phyloP scores from a whole-genome alignment of 2,329 filamentous ascomycete species.

The Fusarium sp. region DNA sequence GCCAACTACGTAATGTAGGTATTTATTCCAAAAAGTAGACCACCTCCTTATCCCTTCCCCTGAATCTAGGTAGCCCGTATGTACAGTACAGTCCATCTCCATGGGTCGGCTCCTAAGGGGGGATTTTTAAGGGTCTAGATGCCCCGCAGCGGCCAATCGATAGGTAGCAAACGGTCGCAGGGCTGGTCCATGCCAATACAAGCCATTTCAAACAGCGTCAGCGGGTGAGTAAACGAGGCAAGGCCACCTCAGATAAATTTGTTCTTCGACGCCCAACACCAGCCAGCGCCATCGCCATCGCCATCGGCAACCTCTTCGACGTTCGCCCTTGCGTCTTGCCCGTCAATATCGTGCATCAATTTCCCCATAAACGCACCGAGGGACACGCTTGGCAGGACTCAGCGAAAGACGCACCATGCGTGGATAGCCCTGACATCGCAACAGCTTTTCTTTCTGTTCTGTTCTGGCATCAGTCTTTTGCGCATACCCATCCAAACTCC shows the following conservation, averaged over 20 bases:
- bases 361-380: conserved; percentile 20
- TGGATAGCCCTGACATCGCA: conserved; percentile 36
- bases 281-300: not conserved
- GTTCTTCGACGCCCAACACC: conserved; percentile 32
- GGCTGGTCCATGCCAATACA: conserved; percentile 28
- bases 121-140: conserved; percentile 34
- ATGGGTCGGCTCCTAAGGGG: conserved; percentile 12
- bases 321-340: conserved; percentile 25
- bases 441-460: conserved; percentile 15
- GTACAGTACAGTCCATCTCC: too few species aligned
- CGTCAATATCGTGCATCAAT: conserved; percentile 14
- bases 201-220: conserved; percentile 29
- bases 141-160: conserved; percentile 47
- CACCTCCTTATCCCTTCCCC: conserved; percentile 19
- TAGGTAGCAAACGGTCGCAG: conserved; percentile 42
- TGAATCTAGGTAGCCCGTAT: too few species aligned
- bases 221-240: not conserved
- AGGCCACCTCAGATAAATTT: conserved; percentile 42
- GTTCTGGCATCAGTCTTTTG: conserved; percentile 23
- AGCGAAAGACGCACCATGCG: conserved; percentile 40
- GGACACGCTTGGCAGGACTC: conserved; percentile 4
- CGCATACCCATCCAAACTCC: conserved; percentile 22
- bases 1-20: too few species aligned
- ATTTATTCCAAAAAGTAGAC: not conserved
- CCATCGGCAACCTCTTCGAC: conserved; percentile 20